Conservation (phyloP, 2,329 filamentous ascomycete species). For the Ceratocystis huliohia region DNA sequence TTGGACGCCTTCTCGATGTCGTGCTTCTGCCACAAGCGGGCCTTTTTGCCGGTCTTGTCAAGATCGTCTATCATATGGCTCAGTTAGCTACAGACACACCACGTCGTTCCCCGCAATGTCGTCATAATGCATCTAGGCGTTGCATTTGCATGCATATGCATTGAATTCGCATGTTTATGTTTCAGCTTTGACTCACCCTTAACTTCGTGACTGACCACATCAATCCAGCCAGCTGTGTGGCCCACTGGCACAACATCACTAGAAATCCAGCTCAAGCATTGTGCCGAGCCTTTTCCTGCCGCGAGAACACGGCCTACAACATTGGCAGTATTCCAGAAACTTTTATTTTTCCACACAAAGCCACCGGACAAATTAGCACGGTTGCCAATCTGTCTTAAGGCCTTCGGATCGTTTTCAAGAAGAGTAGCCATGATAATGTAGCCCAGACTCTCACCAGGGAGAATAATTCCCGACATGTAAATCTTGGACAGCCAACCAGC, state of each 20-base stretch:
- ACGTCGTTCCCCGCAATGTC: background rate
- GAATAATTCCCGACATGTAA: slow-evolving; percentile 51
- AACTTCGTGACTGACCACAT: slow-evolving; percentile 43
- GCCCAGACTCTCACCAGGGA: slow-evolving; percentile 50
- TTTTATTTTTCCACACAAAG: slow-evolving; percentile 50
- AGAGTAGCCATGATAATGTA: slow-evolving; percentile 55
- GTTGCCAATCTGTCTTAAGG: slow-evolving; percentile 44
- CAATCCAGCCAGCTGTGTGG: slow-evolving; percentile 44
- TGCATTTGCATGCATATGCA: background rate
- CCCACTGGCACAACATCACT: slow-evolving; percentile 44
- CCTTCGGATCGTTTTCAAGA: slow-evolving; percentile 50
- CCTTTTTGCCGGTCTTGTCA: slow-evolving; percentile 39
- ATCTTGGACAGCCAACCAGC: slow-evolving; percentile 57
- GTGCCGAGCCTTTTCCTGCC: slow-evolving; percentile 46
- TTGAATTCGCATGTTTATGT: background rate
- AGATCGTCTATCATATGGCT: slow-evolving; percentile 34
- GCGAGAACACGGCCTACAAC: slow-evolving; percentile 53
- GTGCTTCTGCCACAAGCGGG: slow-evolving; percentile 49
- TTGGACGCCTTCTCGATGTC: slow-evolving; percentile 47
- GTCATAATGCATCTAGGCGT: background rate
- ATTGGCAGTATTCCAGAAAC: slow-evolving; percentile 57
- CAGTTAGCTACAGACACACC: background rate
- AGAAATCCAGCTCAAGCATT: slow-evolving; percentile 58
- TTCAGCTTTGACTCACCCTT: slow-evolving; percentile 31
- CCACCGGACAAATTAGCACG: slow-evolving; percentile 52